Evolutionary conservation across 2,329 filamentous ascomycete species (phyloP).

Genomic region (Rutstroemia sp.): DNA sequence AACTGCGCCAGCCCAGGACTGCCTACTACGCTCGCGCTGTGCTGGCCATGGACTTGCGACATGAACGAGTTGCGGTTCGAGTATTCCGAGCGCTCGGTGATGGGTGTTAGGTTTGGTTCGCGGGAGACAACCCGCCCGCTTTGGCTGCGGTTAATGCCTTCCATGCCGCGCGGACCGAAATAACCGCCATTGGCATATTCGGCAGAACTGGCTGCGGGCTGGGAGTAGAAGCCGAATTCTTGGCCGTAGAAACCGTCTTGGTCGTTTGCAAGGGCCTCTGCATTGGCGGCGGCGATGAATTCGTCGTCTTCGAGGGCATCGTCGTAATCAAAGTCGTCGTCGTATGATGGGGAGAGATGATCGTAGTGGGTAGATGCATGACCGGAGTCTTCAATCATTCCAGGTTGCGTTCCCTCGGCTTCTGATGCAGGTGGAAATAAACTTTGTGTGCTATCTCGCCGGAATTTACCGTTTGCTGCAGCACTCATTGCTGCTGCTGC

Average conservation of each 20-base stretch:
- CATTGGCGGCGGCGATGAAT: constrained; percentile 92
- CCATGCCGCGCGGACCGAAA: constrained; percentile 69
- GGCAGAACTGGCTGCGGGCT: constrained; percentile 37
- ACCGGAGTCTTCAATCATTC: constrained; percentile 35
- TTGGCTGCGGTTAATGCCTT: constrained; percentile 51
- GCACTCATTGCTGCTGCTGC: constrained; percentile 75
- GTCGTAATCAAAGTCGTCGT: constrained; percentile 45
- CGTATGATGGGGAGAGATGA: constrained; percentile 28
- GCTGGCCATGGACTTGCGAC: constrained; percentile 34
- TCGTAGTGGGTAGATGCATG: constrained; percentile 28
- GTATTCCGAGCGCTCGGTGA: constrained; percentile 93
- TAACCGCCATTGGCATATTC: constrained; percentile 74
- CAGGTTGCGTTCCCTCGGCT: constrained; percentile 27
- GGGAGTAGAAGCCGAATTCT: constrained; percentile 93
- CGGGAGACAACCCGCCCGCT: constrained; percentile 69
- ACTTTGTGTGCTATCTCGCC: constrained; percentile 38
- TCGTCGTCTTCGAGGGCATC: constrained; percentile 74
- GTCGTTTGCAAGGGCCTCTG: constrained; percentile 85
- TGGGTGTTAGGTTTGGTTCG: constrained; percentile 90
- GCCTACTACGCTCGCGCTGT: constrained; percentile 36
- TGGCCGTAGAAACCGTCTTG: constrained; percentile 91
- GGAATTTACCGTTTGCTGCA: constrained; percentile 67
- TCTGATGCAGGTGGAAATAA: constrained; percentile 20
- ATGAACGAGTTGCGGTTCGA: constrained; percentile 87
- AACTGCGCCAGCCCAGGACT: constrained; percentile 74